Evolutionary conservation across 176 grass and related monocot genomes (phyloP).

Genomic region (Musa schizocarpa): DNA sequence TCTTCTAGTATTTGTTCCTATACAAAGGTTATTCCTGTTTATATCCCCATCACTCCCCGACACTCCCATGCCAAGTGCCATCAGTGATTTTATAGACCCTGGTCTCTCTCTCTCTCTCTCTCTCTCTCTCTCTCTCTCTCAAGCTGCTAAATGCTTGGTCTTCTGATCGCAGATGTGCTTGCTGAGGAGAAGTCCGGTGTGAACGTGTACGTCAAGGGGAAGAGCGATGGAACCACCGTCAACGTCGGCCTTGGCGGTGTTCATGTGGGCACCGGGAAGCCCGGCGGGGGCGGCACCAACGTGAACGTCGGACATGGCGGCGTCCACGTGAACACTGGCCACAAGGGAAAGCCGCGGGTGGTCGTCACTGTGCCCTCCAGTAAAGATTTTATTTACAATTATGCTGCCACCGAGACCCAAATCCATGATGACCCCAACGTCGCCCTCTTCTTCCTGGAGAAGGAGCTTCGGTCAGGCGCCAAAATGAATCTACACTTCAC

Average conservation of each 20-base stretch:
- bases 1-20: too few species aligned
- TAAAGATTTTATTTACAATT: not conserved
- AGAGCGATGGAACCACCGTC: not conserved
- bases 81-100: slow-evolving; percentile 33
- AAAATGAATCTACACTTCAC: slow-evolving; percentile 7
- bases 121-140: not conserved
- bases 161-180: not conserved
- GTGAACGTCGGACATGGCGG: not conserved
- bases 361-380: not conserved
- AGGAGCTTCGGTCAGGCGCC: not conserved
- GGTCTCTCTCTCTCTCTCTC: slow-evolving; percentile 19
- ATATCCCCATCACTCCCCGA: too few species aligned
- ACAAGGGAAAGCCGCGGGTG: not conserved
- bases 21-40: too few species aligned
- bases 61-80: slow-evolving; percentile 47
- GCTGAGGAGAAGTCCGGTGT: not conserved
- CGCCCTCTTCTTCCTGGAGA: slow-evolving; percentile 6
- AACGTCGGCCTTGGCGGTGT: too few species aligned
- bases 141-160: not conserved
- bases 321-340: not conserved
- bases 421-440: slow-evolving; percentile 13
- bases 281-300: too few species aligned
- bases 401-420: slow-evolving; percentile 10
- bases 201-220: too few species aligned
- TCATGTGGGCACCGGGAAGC: too few species aligned